phyloP scores from a whole-genome alignment of 2,329 filamentous ascomycete genomes.

The Bertia moriformis region DNA sequence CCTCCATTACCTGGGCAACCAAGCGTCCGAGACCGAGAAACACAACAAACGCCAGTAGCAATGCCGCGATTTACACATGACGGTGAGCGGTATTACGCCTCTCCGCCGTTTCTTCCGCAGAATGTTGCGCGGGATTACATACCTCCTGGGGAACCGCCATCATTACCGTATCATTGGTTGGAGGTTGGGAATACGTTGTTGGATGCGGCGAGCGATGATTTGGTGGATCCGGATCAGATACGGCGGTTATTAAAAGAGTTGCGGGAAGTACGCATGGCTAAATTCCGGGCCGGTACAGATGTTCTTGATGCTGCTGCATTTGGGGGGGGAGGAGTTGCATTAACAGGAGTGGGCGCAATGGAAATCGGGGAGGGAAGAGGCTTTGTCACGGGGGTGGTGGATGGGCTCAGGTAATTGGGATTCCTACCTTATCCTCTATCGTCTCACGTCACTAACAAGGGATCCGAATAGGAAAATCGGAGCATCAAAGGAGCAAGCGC shows the following conservation, averaged over 20 bases:
- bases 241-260: constrained; percentile 41
- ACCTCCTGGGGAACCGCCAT: constrained; percentile 16
- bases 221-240: constrained; percentile 41
- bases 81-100: constrained; percentile 3
- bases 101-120: constrained; percentile 40
- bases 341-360: constrained; percentile 52
- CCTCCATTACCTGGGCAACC: constrained; percentile 24
- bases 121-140: neutral
- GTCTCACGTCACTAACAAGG: too few relatives aligned
- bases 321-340: constrained; percentile 33
- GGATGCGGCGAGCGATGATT: constrained; percentile 44
- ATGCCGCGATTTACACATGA: neutral
- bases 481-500: constrained; percentile 40
- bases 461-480: constrained; percentile 41
- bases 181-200: constrained; percentile 46
- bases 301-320: constrained; percentile 29
- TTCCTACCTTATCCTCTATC: neutral
- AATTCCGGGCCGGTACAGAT: constrained; percentile 41
- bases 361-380: constrained; percentile 46
- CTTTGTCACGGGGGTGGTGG: constrained; percentile 45
- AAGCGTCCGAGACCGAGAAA: neutral
- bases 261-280: constrained; percentile 47
- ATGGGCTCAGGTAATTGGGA: constrained; percentile 26
- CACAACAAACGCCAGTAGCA: neutral
- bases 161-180: constrained; percentile 51